A percentile compares a stretch with the other conserved stretches of the same genome.
phyloP scores from a whole-genome alignment of 2,329 filamentous ascomycete genomes.

The Stagonosporopsis tanaceti region DNA sequence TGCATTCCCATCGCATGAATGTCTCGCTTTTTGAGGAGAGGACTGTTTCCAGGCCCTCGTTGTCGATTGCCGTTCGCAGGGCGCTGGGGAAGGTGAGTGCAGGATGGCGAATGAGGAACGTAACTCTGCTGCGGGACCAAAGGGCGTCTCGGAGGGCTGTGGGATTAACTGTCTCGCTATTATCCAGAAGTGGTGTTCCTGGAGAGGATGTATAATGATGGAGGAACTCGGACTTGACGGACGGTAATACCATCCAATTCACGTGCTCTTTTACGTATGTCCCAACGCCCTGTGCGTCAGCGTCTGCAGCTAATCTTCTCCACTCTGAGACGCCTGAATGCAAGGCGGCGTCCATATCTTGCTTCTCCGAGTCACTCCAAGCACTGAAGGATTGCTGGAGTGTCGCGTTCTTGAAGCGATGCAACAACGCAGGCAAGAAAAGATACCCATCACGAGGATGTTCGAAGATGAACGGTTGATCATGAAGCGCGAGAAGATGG shows the following conservation, averaged over 20 bases:
- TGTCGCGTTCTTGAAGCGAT: conserved; percentile 17
- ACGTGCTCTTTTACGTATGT: conserved; percentile 33
- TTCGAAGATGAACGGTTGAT: conserved; percentile 21
- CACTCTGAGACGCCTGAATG: conserved; percentile 14
- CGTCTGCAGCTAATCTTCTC: background rate
- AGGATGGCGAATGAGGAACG: conserved; percentile 34
- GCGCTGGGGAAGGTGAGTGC: conserved; percentile 27
- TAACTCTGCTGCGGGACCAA: conserved; percentile 14
- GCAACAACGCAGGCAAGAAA: conserved; percentile 21
- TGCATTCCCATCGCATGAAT: conserved; percentile 25
- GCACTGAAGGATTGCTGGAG: background rate
- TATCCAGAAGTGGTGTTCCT: background rate
- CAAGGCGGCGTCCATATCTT: conserved; percentile 12
- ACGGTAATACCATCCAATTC: conserved; percentile 25
- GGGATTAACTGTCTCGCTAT: conserved; percentile 11
- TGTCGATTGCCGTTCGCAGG: conserved; percentile 27
- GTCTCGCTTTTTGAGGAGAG: background rate
- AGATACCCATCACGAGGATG: conserved; percentile 33
- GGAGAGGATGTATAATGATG: background rate
- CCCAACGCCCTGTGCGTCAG: conserved; percentile 8
- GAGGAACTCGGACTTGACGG: conserved; percentile 18
- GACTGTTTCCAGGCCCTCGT: conserved; percentile 18
- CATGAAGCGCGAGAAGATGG: conserved; percentile 31
- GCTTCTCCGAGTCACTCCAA: conserved; percentile 21
- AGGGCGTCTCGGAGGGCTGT: conserved; percentile 25